Percentiles rank a stretch among this genome's conserved stretches.
These are phyloP conservation scores for Sugiyamaella grinbergsii DNA, from an alignment of 1,139 yeast genomes.

Conservation along the genomic window DNA sequence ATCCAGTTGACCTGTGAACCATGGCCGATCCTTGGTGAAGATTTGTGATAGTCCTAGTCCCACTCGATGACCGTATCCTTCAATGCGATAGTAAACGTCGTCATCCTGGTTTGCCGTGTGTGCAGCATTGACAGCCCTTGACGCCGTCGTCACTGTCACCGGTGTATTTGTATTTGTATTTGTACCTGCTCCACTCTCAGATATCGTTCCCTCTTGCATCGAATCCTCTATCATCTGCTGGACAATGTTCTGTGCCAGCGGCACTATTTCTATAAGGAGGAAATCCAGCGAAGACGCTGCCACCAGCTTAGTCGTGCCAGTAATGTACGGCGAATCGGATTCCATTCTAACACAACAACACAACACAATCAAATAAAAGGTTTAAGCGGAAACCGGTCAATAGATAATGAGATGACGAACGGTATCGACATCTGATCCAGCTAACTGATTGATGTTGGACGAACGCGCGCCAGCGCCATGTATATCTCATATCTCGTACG, in stretches of 20 bases:
- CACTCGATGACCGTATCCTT: slow-evolving; percentile 68
- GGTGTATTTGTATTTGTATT: no score
- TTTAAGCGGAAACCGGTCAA: no score
- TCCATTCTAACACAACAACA: no score
- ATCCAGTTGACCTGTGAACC: slow-evolving; percentile 64
- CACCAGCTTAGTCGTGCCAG: slow-evolving; percentile 38
- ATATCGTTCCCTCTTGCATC: not conserved
- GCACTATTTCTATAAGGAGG: slow-evolving; percentile 73
- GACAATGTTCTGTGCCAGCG: slow-evolving; percentile 64
- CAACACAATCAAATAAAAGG: no score
- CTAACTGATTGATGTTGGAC: no score
- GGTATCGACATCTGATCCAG: no score
- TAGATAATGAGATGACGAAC: no score
- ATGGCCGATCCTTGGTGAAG: slow-evolving; percentile 58
- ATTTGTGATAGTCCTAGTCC: slow-evolving; percentile 77
- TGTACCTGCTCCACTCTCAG: no score
- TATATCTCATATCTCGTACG: no score
- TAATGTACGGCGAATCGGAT: slow-evolving; percentile 17
- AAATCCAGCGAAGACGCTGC: slow-evolving; percentile 57
- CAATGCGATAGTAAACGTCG: slow-evolving; percentile 62
- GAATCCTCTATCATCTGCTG: slow-evolving; percentile 28
- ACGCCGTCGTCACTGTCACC: no score
- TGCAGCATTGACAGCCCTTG: slow-evolving; percentile 14
- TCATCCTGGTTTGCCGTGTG: slow-evolving; percentile 52
- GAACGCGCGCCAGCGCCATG: no score